A percentile compares a stretch with the other conserved stretches of the same genome.
Conservation (phyloP, 176 grass and related monocot species). For the Avena eriantha region DNA sequence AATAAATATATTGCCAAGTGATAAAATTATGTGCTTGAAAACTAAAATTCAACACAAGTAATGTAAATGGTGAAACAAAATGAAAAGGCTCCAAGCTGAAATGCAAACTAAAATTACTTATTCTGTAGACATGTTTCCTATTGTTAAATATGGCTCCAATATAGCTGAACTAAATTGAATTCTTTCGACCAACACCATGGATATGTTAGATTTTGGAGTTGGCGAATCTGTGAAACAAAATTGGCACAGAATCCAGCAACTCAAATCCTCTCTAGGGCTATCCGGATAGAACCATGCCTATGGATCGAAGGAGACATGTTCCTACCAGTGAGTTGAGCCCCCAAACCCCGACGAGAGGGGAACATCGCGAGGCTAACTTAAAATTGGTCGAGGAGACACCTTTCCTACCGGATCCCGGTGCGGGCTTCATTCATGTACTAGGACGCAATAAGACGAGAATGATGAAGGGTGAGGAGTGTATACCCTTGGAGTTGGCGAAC, state of each 20-base stretch:
- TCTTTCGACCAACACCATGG: neutral
- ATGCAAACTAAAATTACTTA: too few species aligned
- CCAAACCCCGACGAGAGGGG: neutral
- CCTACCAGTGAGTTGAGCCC: neutral
- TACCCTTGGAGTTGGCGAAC: slow-evolving; percentile 71
- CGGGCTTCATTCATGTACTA: neutral
- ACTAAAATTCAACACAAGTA: neutral
- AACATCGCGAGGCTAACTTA: neutral
- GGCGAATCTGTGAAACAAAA: neutral
- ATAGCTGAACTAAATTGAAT: neutral
- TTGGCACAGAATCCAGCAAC: neutral
- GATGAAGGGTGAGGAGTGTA: neutral
- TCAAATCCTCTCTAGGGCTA: neutral
- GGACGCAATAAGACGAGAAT: neutral
- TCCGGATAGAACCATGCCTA: neutral
- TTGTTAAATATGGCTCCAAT: neutral
- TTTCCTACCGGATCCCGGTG: neutral
- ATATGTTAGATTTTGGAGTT: neutral
- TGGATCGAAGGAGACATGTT: neutral
- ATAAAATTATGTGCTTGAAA: neutral
- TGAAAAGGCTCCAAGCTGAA: neutral
- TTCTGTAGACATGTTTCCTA: neutral
- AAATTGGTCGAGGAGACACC: neutral
- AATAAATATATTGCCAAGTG: neutral
- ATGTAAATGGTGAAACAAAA: neutral